These are phyloP conservation scores for Saccharomycopsis amapae DNA, from an alignment of 805 yeast genomes.

Conservation along the genomic window DNA sequence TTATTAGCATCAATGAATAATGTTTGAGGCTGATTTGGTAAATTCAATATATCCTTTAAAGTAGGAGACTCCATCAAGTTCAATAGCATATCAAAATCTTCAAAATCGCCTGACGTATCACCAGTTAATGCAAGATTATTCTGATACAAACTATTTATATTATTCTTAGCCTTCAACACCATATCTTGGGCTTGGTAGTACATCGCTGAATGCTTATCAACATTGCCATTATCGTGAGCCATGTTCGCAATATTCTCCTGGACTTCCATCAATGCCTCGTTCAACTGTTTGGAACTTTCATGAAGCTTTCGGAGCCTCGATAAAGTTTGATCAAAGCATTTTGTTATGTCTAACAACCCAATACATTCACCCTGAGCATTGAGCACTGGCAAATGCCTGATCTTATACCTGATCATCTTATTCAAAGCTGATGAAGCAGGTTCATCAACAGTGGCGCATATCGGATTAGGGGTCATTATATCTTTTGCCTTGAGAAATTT, in stretches of 20 bases:
- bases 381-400: slow-evolving; percentile 38
- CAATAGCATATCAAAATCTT: slow-evolving; percentile 34
- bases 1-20: slow-evolving; percentile 32
- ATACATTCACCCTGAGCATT: slow-evolving; percentile 31
- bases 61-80: slow-evolving; percentile 38
- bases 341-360: slow-evolving; percentile 40
- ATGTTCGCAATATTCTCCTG: slow-evolving; percentile 27
- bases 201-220: slow-evolving; percentile 20
- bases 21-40: slow-evolving; percentile 28
- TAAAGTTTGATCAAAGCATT: slow-evolving; percentile 43
- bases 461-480: slow-evolving; percentile 37
- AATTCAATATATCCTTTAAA: slow-evolving; percentile 27
- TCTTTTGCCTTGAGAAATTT: slow-evolving; percentile 27
- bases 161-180: slow-evolving; percentile 20
- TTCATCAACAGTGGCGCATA: slow-evolving; percentile 31
- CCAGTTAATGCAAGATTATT: slow-evolving; percentile 18
- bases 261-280: slow-evolving; percentile 27
- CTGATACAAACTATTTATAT: slow-evolving; percentile 17
- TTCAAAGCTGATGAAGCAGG: slow-evolving; percentile 37
- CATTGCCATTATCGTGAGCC: slow-evolving; percentile 18
- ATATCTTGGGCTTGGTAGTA: slow-evolving; percentile 22
- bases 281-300: slow-evolving; percentile 31
- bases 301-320: slow-evolving; percentile 36
- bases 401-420: slow-evolving; percentile 35
- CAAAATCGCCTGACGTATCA: slow-evolving; percentile 19